Conservation (phyloP, 1,284 basidiomycete genomes). For the Dichomitus squalens region DNA sequence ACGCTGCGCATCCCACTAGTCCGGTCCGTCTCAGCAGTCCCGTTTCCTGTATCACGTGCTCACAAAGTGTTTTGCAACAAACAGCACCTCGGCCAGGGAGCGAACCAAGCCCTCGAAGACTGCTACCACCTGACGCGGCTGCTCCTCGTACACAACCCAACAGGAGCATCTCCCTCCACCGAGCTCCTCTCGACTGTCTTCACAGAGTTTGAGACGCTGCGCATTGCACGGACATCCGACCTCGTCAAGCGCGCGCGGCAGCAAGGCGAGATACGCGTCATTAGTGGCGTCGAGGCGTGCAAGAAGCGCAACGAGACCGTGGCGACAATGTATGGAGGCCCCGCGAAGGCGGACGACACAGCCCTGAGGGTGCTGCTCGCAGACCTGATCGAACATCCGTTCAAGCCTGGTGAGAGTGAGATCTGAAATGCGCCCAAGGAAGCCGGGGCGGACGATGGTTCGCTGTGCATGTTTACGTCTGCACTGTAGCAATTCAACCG, state of each 20-base stretch:
- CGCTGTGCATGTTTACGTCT: too few relatives aligned
- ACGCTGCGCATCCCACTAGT: constrained; percentile 39
- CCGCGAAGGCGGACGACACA: not conserved
- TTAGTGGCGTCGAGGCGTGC: constrained; percentile 37
- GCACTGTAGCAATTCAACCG: too few relatives aligned
- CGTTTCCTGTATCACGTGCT: too few relatives aligned
- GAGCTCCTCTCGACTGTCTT: constrained; percentile 36
- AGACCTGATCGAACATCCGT: not conserved
- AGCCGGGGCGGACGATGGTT: too few relatives aligned
- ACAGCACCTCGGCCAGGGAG: constrained; percentile 52
- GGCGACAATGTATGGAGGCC: constrained; percentile 12
- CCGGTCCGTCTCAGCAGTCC: constrained; percentile 32
- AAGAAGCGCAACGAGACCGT: constrained; percentile 34
- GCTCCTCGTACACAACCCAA: constrained; percentile 38
- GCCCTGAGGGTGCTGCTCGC: not conserved
- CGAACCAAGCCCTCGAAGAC: constrained; percentile 52
- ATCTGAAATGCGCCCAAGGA: too few relatives aligned
- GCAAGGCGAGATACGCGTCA: constrained; percentile 40
- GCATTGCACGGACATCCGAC: constrained; percentile 36
- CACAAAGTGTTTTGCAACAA: not conserved
- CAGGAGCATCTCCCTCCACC: constrained; percentile 32
- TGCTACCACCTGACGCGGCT: constrained; percentile 41
- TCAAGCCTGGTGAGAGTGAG: not conserved
- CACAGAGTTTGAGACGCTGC: constrained; percentile 32
- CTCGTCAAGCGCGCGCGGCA: constrained; percentile 42